Evolutionary conservation across 805 yeast genomes (phyloP).

Genomic region (Spathaspora boniae): DNA sequence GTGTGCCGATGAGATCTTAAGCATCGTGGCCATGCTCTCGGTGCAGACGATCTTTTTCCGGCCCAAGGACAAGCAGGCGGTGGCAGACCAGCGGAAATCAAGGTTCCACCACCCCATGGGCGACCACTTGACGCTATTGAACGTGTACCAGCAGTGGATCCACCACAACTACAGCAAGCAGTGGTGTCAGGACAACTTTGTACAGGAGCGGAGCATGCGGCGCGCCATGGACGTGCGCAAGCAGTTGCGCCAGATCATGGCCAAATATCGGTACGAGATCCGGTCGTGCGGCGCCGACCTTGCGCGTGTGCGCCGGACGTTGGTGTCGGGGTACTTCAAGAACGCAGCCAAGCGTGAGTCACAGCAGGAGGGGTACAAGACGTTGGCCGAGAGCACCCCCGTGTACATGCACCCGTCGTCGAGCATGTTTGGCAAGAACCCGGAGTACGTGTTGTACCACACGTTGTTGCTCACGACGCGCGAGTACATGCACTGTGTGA

Average conservation of each 20-base stretch:
- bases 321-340: constrained; percentile 66
- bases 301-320: constrained; percentile 55
- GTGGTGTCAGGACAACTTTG: constrained; percentile 80
- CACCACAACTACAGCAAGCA: constrained; percentile 46
- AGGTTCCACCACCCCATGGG: constrained; percentile 73
- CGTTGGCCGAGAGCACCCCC: constrained; percentile 63
- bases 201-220: constrained; percentile 74
- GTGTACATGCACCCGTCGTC: constrained; percentile 89
- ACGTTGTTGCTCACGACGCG: constrained; percentile 76
- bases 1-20: constrained; percentile 77
- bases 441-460: constrained; percentile 80
- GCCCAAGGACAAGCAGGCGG: constrained; percentile 69
- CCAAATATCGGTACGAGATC: constrained; percentile 42
- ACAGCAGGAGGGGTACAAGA: constrained; percentile 49
- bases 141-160: constrained; percentile 78
- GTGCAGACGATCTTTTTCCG: constrained; percentile 79
- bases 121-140: constrained; percentile 80
- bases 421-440: constrained; percentile 54
- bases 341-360: constrained; percentile 62
- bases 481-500: constrained; percentile 90
- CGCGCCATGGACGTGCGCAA: constrained; percentile 77
- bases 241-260: constrained; percentile 62
- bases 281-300: constrained; percentile 53
- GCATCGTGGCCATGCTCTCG: constrained; percentile 86
- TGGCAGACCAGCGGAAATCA: constrained; percentile 73